Evolutionary conservation across 805 yeast species (phyloP), one percentile per base, ranked within the genome.

Genomic region (Gaillardinia entomophila): DNA sequence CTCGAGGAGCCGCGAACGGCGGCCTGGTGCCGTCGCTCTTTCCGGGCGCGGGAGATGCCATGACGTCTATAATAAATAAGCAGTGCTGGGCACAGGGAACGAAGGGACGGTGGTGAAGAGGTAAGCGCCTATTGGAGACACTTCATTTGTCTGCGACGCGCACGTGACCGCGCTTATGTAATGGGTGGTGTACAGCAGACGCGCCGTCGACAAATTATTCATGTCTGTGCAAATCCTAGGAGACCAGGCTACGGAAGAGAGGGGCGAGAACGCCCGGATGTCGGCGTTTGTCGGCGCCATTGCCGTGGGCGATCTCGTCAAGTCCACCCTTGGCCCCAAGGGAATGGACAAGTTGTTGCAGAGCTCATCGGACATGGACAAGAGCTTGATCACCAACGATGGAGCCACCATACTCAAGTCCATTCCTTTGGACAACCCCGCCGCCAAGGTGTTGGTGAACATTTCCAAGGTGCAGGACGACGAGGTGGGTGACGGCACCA

Each of bases 401-500:
- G 99, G 99, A 40, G 98, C 98, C 31, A 92, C 99, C 2, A 92
- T 92, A 43, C 67, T 92, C 43, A 88, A 89, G 51, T 74, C 95
- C 2, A 90, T 92, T 48, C 97, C 97, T 12, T 76, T 92, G 45
- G 96, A 89, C 55, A 90, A 92, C 50, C 97, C 97, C 7, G 97
- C 97, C 12, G 99, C 98, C 16, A 86, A 86, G 50, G 90, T 90
- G 35, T 68, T 92, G 44, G 98, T 94, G 20, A 95, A 94, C 55
- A 83, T 92, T 35, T 82, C 96, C 31, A 82, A 92, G 57, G 90
- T 94, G 14, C 99, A 92, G 67, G 99, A 92, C 58, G 96, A 94
- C 39, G 97, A 90, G 60, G 96, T 90, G 45, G 97, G 97, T 39
- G 97, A 92, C 55, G 99, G 99, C 46, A 92, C 99, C 26, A 90